Evolutionary conservation across 352 stramenopile genomes (phyloP).

Genomic region (Phytophthora vignae): DNA sequence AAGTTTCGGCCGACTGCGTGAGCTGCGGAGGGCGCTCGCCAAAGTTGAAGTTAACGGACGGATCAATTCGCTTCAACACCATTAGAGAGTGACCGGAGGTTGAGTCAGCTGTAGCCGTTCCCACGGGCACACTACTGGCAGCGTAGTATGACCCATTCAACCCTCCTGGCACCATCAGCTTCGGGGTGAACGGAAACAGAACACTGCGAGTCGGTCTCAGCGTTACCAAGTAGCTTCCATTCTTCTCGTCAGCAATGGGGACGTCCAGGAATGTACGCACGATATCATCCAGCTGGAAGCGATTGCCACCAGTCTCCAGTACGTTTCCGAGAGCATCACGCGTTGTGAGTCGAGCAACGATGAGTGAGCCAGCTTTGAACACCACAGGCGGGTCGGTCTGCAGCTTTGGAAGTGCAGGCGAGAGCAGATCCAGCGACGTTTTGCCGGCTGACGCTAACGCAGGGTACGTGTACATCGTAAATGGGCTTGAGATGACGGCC

Average conservation of each 20-base stretch:
- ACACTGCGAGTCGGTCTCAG: constrained; percentile 30
- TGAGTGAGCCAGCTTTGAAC: constrained; percentile 42
- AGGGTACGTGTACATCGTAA: constrained; percentile 67
- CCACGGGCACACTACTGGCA: constrained; percentile 37
- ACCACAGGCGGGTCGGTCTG: constrained; percentile 29
- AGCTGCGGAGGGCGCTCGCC: constrained; percentile 37
- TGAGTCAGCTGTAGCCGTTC: constrained; percentile 25
- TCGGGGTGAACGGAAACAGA: constrained; percentile 50
- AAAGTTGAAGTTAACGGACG: constrained; percentile 62
- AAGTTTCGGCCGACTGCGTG: constrained; percentile 53
- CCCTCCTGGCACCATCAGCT: constrained; percentile 59
- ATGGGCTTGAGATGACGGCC: constrained; percentile 54
- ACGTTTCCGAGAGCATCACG: constrained; percentile 58
- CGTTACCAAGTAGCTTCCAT: constrained; percentile 55
- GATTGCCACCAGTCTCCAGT: constrained; percentile 59
- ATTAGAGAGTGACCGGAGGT: constrained; percentile 23
- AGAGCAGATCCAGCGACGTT: constrained; percentile 61
- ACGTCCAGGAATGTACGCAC: constrained; percentile 31
- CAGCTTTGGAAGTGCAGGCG: constrained; percentile 29
- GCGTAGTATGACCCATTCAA: constrained; percentile 66
- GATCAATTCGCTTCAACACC: constrained; percentile 41
- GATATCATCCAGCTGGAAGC: constrained; percentile 48
- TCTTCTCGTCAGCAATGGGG: constrained; percentile 40
- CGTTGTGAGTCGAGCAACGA: constrained; percentile 50
- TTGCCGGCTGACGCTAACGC: constrained; percentile 47